phyloP scores from a whole-genome alignment of 805 yeast genomes.

The Nakazawaea wickerhamii region DNA sequence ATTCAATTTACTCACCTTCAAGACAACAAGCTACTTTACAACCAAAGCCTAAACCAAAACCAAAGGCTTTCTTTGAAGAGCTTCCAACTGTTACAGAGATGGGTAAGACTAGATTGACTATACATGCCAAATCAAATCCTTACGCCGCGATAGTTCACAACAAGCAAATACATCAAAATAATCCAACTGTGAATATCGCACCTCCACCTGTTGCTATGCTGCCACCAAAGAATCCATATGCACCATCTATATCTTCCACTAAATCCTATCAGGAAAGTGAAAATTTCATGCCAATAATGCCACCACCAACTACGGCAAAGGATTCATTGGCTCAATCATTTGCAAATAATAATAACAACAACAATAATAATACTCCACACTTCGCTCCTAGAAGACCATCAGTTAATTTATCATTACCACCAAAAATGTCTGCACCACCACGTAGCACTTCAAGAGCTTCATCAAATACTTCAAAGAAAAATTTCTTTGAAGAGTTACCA shows the following conservation, averaged over 20 bases:
- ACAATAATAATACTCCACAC: not conserved
- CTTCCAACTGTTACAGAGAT: conserved; percentile 9
- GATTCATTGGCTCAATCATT: conserved; percentile 1
- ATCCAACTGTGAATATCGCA: not conserved
- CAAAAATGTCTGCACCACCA: not conserved
- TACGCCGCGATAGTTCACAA: conserved; percentile 8
- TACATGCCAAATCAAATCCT: conserved; percentile 8
- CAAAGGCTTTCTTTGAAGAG: conserved; percentile 11
- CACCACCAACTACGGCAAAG: conserved; percentile 7
- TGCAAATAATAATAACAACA: too few relatives aligned
- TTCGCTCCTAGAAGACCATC: not conserved
- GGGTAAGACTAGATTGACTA: not conserved
- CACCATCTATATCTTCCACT: conserved; percentile 4
- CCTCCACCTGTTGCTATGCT: not conserved
- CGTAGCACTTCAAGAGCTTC: conserved; percentile 8
- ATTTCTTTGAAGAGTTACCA: conserved; percentile 13
- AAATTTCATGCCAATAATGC: not conserved
- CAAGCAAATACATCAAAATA: not conserved
- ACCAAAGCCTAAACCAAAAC: conserved; percentile 2
- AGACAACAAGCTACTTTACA: not conserved
- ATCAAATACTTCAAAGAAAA: conserved; percentile 7
- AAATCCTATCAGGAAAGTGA: conserved; percentile 1
- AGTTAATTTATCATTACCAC: not conserved
- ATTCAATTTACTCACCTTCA: not conserved
- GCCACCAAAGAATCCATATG: conserved; percentile 12